A percentile compares a stretch with the other conserved stretches of the same genome.
These are phyloP conservation scores for Candida palmyrensis DNA, from an alignment of 805 yeast species.

Conservation along the genomic window DNA sequence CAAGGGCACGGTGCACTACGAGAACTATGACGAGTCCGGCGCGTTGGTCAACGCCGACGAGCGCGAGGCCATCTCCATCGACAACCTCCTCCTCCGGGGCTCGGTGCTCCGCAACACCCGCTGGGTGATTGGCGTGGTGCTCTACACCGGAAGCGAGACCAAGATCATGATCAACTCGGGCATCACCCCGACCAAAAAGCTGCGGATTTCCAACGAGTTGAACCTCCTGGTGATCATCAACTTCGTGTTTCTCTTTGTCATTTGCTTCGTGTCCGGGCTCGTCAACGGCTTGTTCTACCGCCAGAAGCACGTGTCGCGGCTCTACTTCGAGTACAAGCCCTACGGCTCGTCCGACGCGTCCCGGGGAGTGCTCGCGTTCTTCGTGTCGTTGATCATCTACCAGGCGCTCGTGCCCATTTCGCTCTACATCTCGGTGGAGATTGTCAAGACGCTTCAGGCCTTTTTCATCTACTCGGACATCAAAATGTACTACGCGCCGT, in stretches of 20 bases:
- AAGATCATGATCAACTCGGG: constrained; percentile 79
- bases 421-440: constrained; percentile 71
- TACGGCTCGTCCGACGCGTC: constrained; percentile 55
- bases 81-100: constrained; percentile 68
- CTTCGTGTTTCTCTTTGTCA: constrained; percentile 52
- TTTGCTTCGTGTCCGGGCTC: constrained; percentile 67
- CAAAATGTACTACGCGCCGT: constrained; percentile 60
- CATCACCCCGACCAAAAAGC: constrained; percentile 67
- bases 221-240: constrained; percentile 63
- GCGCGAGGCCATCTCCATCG: constrained; percentile 55
- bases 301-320: constrained; percentile 37
- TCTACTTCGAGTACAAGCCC: constrained; percentile 58
- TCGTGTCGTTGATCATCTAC: constrained; percentile 67
- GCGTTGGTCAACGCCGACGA: constrained; percentile 29
- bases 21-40: constrained; percentile 28
- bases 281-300: constrained; percentile 63
- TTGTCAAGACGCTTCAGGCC: constrained; percentile 73
- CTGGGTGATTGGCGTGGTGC: constrained; percentile 70
- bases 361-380: constrained; percentile 64
- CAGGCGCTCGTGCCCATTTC: constrained; percentile 81
- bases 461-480: constrained; percentile 67
- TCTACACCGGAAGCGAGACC: constrained; percentile 73
- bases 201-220: constrained; percentile 60
- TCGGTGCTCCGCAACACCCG: constrained; percentile 67
- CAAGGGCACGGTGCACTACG: constrained; percentile 60